Conservation (phyloP, 1,284 basidiomycete genomes). For the Moniliophthora roreri region DNA sequence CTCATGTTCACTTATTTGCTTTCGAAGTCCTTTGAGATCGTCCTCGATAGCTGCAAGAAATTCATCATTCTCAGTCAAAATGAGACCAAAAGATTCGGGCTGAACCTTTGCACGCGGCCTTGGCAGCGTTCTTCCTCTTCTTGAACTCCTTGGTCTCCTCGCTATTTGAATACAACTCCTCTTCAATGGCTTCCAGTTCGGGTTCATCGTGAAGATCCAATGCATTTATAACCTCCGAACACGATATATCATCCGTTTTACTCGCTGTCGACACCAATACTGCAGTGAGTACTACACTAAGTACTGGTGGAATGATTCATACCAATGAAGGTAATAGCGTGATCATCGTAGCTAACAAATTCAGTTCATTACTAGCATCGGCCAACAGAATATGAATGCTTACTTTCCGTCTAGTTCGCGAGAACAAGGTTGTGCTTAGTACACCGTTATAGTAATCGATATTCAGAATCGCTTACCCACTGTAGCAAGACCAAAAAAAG, state of each 20-base stretch:
- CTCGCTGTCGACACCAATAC: slow-evolving; percentile 40
- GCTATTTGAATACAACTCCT: slow-evolving; percentile 37
- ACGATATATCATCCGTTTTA: slow-evolving; percentile 66
- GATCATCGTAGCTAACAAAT: slow-evolving; percentile 46
- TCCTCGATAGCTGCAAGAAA: slow-evolving; percentile 33
- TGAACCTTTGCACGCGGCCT: slow-evolving; percentile 42
- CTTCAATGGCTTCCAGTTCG: slow-evolving; percentile 49
- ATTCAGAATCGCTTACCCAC: slow-evolving; percentile 32
- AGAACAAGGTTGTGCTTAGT: background rate
- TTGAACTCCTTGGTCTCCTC: slow-evolving; percentile 40
- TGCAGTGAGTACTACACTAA: background rate
- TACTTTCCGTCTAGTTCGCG: slow-evolving; percentile 58
- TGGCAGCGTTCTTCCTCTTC: slow-evolving; percentile 39
- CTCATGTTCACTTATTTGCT: slow-evolving; percentile 40
- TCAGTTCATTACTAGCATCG: background rate
- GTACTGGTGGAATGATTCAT: slow-evolving; percentile 9
- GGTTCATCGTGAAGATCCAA: slow-evolving; percentile 51
- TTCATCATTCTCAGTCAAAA: background rate
- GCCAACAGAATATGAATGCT: background rate
- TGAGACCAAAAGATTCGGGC: background rate
- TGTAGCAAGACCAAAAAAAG: slow-evolving; percentile 18
- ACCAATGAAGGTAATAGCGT: slow-evolving; percentile 62
- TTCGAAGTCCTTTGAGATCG: slow-evolving; percentile 40
- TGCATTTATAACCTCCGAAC: slow-evolving; percentile 52
- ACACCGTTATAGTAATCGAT: background rate